Evolutionary conservation across 106 monocot species (phyloP).

Genomic region (Dioscorea zingiberensis): DNA sequence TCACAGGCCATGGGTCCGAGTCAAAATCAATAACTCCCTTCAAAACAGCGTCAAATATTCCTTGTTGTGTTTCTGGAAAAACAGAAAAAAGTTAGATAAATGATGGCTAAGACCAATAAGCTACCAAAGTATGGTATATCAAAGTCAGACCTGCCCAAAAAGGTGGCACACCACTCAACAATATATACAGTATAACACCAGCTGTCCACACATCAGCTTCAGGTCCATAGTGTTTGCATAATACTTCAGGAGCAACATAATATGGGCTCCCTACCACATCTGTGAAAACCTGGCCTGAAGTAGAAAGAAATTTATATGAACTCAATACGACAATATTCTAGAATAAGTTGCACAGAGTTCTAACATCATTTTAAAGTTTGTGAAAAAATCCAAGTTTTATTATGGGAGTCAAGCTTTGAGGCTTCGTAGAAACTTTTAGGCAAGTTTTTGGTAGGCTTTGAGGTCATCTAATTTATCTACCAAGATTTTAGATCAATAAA

Average conservation of each 20-base stretch:
- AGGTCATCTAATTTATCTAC: too few species aligned
- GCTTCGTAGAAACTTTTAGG: too few species aligned
- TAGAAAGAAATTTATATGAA: neutral
- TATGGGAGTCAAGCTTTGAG: too few species aligned
- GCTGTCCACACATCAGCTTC: constrained; percentile 75
- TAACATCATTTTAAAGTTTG: too few species aligned
- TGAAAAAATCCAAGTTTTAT: too few species aligned
- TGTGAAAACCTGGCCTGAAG: constrained; percentile 50
- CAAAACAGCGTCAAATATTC: constrained; percentile 70
- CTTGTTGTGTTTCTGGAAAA: constrained; percentile 64
- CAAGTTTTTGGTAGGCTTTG: too few species aligned
- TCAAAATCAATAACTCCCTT: constrained; percentile 69
- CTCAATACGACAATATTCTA: too few species aligned
- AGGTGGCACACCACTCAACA: constrained; percentile 60
- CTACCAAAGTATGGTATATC: neutral
- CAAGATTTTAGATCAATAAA: too few species aligned
- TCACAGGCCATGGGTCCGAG: constrained; percentile 59
- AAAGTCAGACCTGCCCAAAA: constrained; percentile 48
- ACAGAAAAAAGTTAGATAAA: neutral
- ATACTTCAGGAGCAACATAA: constrained; percentile 59
- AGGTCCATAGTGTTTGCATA: constrained; percentile 48
- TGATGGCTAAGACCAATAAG: neutral
- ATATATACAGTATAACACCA: constrained; percentile 54
- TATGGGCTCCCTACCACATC: constrained; percentile 68
- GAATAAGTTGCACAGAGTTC: too few species aligned